phyloP scores from a whole-genome alignment of 495 filamentous ascomycete species.

The Tuber indicum region DNA sequence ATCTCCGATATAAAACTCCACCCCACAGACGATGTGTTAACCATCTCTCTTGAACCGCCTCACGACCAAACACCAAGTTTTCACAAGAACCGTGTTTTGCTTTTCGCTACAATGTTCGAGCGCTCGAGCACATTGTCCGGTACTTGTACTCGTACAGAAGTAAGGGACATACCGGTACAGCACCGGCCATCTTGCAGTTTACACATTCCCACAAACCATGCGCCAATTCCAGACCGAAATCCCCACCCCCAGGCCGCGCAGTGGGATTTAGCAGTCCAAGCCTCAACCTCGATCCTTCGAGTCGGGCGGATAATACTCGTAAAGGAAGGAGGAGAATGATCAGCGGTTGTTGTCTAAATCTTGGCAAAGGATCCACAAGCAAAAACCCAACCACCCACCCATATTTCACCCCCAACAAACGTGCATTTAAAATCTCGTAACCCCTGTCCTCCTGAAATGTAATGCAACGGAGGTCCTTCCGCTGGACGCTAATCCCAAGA shows the following conservation, averaged over 20 bases:
- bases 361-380: neutral
- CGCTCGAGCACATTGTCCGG: neutral
- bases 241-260: neutral
- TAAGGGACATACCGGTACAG: neutral
- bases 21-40: neutral
- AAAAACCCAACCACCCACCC: neutral
- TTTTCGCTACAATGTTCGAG: no score
- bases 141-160: neutral
- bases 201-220: neutral
- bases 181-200: neutral
- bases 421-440: conserved; percentile 6
- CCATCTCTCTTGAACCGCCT: neutral
- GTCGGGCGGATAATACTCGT: neutral
- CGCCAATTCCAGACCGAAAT: neutral
- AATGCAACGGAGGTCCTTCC: conserved; percentile 33
- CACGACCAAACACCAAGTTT: neutral
- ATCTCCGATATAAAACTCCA: neutral
- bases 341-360: neutral
- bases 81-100: neutral
- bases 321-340: neutral
- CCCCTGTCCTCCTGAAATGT: conserved; percentile 15
- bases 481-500: conserved; percentile 14
- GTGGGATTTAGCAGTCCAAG: neutral
- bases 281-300: neutral
- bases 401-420: neutral